Evolutionary conservation across 2,329 filamentous ascomycete species (phyloP), one percentile per base, ranked within the genome.

Genomic region (Paecilomyces fulvus): DNA sequence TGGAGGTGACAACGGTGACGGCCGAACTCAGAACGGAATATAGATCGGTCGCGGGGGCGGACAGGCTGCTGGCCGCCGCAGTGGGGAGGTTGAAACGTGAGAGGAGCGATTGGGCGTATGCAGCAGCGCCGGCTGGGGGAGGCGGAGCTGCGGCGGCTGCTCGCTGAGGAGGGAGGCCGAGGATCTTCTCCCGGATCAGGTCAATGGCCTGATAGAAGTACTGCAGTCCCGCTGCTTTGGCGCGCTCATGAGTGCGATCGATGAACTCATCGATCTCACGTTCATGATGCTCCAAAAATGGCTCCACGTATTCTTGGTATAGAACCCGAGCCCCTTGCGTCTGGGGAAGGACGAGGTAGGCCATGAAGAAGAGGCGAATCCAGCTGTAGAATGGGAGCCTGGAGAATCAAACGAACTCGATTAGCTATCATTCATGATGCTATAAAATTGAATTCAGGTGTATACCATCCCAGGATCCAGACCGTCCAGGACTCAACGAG

Each of bases 271-370:
- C 94, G 73, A 99, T 97, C 62, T 89, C 84, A 49, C 80, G 73
- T 74, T 97, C 94, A 73, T 99, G 92, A 59, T 91, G 82, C 66
- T 85, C 80, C 52, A 99, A 85, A 77, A 92, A 96, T 0, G 92
- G 92, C 72, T 95, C 87, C 59, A 97, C 80, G 72, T 94, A 85
- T 59, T 85, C 81, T 67, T 91, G 84, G 78, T 97, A 99, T 61
- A 97, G 79, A 65, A 88, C 77, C 59, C 88, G 88, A 56, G 92
- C 91, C 71, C 94, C 94, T 71, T 96, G 92, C n/a, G 90, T 94
- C 73, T 95, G 92, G 0, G 92, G 94, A n/a, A 96, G 84, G 67
- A 97, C 91, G 60, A 99, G 89, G 77, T 96, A 99, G 63, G 94
- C 84, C 69, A 96, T 85, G 75, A 94, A 87, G 68, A 86, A 78